Evolutionary conservation across 495 filamentous ascomycete genomes (phyloP), one percentile per base, ranked within the genome.

Genomic region (Wilcoxina mikolae): DNA sequence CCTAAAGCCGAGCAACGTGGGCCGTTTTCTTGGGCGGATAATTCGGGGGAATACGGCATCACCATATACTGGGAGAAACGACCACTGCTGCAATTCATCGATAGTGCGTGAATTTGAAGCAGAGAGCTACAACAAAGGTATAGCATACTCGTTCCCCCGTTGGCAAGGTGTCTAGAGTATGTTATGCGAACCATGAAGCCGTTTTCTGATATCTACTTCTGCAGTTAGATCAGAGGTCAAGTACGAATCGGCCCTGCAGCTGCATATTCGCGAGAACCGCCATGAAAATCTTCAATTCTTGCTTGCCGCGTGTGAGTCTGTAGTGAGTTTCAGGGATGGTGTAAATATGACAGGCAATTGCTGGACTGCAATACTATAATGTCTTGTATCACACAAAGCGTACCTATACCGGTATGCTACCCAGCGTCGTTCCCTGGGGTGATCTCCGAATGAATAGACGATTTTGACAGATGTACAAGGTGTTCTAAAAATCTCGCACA

Each of bases 221-320:
- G n/a, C n/a, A n/a, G n/a, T n/a, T n/a, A n/a, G n/a, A n/a, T n/a
- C n/a, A n/a, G n/a, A n/a, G n/a, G 11, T 46, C 43, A 17, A 10
- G 11, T 20, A 24, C 11, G n/a, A 24, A 17, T 18, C 11, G n/a
- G 11, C 7, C 43, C 43, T 24, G 15, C 43, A 17, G n/a, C n/a
- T 46, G 43, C 43, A 46, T 46, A 46, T 24, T 46, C 43, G 43
- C 43, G 43, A 46, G 43, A 46, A 46, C 43, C 43, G 43, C 43
- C 43, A 46, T 12, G 23, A 24, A 46, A 46, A 18, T 24, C n/a
- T 46, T 46, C 43, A 11, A 11, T 2, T 11, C 43, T 24, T 18
- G 11, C 2, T 2, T 17, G 43, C 43, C 22, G 22, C 11, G 22
- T 24, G 23, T 46, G 43, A 17, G 10, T 12, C 23, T 12, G n/a